Evolutionary conservation across 1,284 basidiomycete species (phyloP), one percentile per base, ranked within the genome.

Genomic region (Moesziomyces globuligerus): DNA sequence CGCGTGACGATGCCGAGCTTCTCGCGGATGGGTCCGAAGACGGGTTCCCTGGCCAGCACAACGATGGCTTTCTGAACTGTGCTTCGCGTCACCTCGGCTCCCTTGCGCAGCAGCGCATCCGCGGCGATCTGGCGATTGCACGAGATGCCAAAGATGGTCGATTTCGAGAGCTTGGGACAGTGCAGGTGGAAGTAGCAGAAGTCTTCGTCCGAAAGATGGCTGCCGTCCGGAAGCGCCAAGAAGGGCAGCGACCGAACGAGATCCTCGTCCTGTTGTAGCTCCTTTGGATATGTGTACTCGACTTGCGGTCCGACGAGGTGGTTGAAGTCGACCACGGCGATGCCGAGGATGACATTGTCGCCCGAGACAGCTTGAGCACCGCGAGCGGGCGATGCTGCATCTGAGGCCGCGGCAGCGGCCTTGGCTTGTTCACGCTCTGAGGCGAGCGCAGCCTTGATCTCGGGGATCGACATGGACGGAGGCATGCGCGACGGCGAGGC

Each of bases 1-100:
- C 74, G 69, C 0, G 95, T 98, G 36, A 99, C 92, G 4, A 98
- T 93, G n/a, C 94, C 93, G 1, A 99, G 86, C 75, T 93, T 94
- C 81, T 97, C 94, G 38, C 90, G 90, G 18, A 81, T 77, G 0
- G 81, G 78, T 3, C 81, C 82, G 44, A 83, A 83, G 37, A 83
- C 79, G n/a, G 80, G 52, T 78, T 79, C 59, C 15, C 61, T 90
- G 3, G 93, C 94, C 32, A 98, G 86, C 2, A 98, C 91, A 0
- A 98, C 92, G 4, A 99, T 91, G 0, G 96, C 95, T 82, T 98
- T 99, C 83, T 99, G 95, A 0, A 99, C 95, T 15, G 91, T 98
- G 25, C 91, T 93, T 18, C 95, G 88, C 7, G 95, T 98, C 9
- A 98, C 93, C 76, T 97, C 93, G 15, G 88, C 86, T 24, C 89